These are phyloP conservation scores for Truncatella angustata DNA, from an alignment of 2,329 filamentous ascomycete species.

Conservation along the genomic window DNA sequence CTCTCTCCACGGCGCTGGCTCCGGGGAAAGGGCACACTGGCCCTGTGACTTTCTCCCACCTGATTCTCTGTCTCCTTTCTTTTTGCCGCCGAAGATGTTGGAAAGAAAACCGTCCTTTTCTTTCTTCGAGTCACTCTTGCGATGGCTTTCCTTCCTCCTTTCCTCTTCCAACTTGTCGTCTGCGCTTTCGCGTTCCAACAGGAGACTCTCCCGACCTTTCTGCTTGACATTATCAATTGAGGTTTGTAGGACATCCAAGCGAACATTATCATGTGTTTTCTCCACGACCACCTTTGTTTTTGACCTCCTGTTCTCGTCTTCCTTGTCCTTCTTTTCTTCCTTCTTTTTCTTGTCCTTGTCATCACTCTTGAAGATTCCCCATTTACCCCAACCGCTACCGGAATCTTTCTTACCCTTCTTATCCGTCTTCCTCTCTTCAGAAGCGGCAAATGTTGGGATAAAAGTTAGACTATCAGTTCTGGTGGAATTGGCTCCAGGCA, in stretches of 20 bases:
- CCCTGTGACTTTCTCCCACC: slow-evolving; percentile 70
- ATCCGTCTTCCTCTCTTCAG: slow-evolving; percentile 72
- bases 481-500: slow-evolving; percentile 64
- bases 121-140: slow-evolving; percentile 79
- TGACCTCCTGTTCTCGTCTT: slow-evolving; percentile 61
- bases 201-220: slow-evolving; percentile 76
- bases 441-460: slow-evolving; percentile 65
- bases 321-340: slow-evolving; percentile 59
- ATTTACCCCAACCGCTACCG: slow-evolving; percentile 67
- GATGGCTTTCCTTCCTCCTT: slow-evolving; percentile 73
- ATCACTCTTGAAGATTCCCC: slow-evolving; percentile 82
- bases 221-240: slow-evolving; percentile 71
- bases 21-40: slow-evolving; percentile 75
- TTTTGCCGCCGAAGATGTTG: slow-evolving; percentile 89
- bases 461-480: slow-evolving; percentile 74
- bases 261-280: slow-evolving; percentile 71
- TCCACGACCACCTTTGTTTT: slow-evolving; percentile 60
- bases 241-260: slow-evolving; percentile 82
- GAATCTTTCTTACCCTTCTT: slow-evolving; percentile 68
- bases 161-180: slow-evolving; percentile 76
- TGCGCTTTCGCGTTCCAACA: slow-evolving; percentile 74
- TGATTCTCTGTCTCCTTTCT: slow-evolving; percentile 76
- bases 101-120: slow-evolving; percentile 94
- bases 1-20: slow-evolving; percentile 67
- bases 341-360: slow-evolving; percentile 72